A percentile compares a stretch with the other conserved stretches of the same genome.
Conservation (phyloP, 2,329 filamentous ascomycete species). For the Cladosporium halotolerans region DNA sequence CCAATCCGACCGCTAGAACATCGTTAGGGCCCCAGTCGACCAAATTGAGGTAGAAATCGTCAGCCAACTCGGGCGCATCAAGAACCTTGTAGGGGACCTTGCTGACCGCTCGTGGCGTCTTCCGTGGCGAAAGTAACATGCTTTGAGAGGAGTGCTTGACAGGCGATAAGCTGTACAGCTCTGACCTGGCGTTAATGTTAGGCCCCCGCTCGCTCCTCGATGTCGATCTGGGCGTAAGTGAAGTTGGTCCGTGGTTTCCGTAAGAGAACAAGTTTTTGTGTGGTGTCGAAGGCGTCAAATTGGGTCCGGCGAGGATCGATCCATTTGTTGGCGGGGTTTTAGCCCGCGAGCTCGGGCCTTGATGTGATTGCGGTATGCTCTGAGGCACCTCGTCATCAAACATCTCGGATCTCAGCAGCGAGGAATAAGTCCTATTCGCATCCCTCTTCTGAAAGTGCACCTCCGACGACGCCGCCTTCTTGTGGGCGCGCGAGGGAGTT, state of each 20-base stretch:
- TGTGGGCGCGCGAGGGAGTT: conserved; percentile 78
- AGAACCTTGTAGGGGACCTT: conserved; percentile 98
- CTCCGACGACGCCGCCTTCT: conserved; percentile 79
- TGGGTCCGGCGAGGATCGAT: conserved; percentile 60
- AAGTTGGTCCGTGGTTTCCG: conserved; percentile 79
- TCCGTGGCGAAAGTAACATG: conserved; percentile 83
- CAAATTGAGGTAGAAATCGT: conserved; percentile 95
- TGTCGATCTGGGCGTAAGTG: conserved; percentile 60
- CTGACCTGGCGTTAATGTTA: conserved; percentile 81
- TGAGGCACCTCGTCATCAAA: conserved; percentile 90
- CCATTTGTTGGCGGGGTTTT: conserved; percentile 68
- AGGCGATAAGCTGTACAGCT: conserved; percentile 92
- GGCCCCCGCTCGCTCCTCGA: conserved; percentile 73
- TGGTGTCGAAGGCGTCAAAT: conserved; percentile 84
- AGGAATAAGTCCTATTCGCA: conserved; percentile 88
- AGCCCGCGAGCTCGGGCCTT: conserved; percentile 49
- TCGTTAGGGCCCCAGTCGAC: conserved; percentile 98
- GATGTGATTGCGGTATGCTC: conserved; percentile 57
- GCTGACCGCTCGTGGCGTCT: conserved; percentile 81
- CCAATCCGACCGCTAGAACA: conserved; percentile 84
- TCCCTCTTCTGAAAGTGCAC: conserved; percentile 93
- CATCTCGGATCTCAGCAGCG: conserved; percentile 79
- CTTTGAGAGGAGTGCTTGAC: conserved; percentile 89
- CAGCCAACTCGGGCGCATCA: conserved; percentile 89
- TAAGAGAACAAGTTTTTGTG: conserved; percentile 90